These are phyloP conservation scores for Rhodotorula diobovata DNA, from an alignment of 768 basidiomycete genomes.

Conservation along the genomic window DNA sequence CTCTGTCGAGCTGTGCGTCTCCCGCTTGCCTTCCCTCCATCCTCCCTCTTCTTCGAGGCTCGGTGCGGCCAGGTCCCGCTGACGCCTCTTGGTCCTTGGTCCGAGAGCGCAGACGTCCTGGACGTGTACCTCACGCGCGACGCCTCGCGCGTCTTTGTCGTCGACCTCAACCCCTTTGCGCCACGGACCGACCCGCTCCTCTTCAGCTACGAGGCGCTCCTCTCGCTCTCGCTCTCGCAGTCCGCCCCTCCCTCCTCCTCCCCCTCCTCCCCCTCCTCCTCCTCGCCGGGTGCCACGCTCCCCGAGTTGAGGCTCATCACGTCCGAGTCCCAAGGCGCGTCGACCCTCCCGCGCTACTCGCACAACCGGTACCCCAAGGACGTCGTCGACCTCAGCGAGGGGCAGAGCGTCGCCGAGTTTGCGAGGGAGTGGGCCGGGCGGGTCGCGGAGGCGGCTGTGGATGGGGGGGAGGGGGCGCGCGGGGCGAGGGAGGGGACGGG, in stretches of 20 bases:
- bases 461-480: no score
- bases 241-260: background rate
- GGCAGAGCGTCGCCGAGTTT: constrained; percentile 68
- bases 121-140: constrained; percentile 83
- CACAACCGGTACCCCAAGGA: constrained; percentile 92
- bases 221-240: constrained; percentile 51
- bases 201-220: constrained; percentile 75
- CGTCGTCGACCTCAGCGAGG: constrained; percentile 71
- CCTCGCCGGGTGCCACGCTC: constrained; percentile 4
- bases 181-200: constrained; percentile 80
- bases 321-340: constrained; percentile 47
- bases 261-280: no score
- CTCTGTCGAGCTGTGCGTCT: constrained; percentile 63
- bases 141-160: constrained; percentile 66
- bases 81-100: background rate
- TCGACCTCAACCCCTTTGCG: constrained; percentile 88
- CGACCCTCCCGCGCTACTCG: constrained; percentile 66
- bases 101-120: constrained; percentile 60
- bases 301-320: constrained; percentile 16
- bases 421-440: constrained; percentile 53
- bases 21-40: no score
- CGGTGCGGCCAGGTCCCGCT: background rate
- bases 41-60: background rate
- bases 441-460: constrained; percentile 43
- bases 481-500: background rate